Conservation (phyloP, 768 basidiomycete species). For the Leccinum aurantiacum region DNA sequence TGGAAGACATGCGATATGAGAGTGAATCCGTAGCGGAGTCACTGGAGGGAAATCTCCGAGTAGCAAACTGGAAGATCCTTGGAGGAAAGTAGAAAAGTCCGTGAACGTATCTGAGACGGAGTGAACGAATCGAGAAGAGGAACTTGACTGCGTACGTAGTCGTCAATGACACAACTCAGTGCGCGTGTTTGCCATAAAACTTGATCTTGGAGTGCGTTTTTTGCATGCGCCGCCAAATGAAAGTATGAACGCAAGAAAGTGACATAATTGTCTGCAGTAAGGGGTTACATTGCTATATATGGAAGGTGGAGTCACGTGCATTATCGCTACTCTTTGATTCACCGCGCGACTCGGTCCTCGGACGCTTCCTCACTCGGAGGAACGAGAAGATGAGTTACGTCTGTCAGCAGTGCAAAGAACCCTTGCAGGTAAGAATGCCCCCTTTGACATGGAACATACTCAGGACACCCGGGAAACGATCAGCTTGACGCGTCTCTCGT, state of each 20-base stretch:
- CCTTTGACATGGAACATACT: conserved; percentile 7
- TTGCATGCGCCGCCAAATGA: conserved; percentile 17
- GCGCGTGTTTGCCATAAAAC: conserved; percentile 11
- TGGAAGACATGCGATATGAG: neutral
- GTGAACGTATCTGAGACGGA: conserved; percentile 1
- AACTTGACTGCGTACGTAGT: conserved; percentile 2
- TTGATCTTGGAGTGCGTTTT: conserved; percentile 17
- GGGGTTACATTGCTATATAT: neutral
- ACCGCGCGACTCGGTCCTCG: neutral
- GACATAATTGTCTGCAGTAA: neutral
- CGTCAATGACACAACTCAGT: conserved; percentile 4
- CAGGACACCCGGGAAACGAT: conserved; percentile 2
- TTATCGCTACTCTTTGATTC: neutral
- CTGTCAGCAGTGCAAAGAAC: conserved; percentile 92
- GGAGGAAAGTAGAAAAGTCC: conserved; percentile 1
- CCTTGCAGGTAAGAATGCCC: conserved; percentile 61
- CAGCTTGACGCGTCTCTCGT: conserved; percentile 90
- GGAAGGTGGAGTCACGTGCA: neutral
- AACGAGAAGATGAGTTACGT: conserved; percentile 44
- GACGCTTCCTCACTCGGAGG: too few relatives aligned
- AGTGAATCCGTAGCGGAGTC: neutral
- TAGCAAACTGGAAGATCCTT: conserved; percentile 1
- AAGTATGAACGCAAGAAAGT: neutral
- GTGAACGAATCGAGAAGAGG: neutral
- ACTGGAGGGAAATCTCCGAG: neutral